Conservation (phyloP, 2,329 filamentous ascomycete genomes). For the Stagonosporopsis cucurbitacearum region DNA sequence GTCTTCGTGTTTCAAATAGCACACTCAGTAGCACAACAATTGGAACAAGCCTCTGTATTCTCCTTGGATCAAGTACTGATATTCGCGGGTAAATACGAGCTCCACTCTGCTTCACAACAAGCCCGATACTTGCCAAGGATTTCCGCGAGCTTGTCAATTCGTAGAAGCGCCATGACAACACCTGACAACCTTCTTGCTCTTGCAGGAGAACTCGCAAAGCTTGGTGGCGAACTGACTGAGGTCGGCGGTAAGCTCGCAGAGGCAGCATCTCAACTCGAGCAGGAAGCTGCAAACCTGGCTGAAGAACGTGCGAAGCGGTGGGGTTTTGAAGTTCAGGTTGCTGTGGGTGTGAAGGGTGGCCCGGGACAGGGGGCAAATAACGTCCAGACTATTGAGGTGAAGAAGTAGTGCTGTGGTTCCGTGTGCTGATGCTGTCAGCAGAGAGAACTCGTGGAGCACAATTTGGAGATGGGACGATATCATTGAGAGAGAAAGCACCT, state of each 20-base stretch:
- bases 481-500: no score
- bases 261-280: constrained; percentile 25
- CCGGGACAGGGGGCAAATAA: constrained; percentile 11
- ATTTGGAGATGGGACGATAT: no score
- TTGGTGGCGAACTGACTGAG: constrained; percentile 21
- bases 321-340: constrained; percentile 34
- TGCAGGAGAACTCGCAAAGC: constrained; percentile 26
- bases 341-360: constrained; percentile 19
- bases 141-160: not conserved
- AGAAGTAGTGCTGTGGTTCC: constrained; percentile 5
- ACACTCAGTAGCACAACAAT: no score
- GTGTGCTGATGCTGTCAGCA: no score
- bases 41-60: not conserved
- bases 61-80: not conserved
- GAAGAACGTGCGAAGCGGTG: constrained; percentile 29
- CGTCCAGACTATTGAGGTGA: constrained; percentile 17
- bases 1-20: not conserved
- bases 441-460: no score
- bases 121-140: not conserved
- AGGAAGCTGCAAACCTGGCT: constrained; percentile 35
- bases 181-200: constrained; percentile 32
- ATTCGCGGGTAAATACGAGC: not conserved
- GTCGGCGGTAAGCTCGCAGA: constrained; percentile 24
- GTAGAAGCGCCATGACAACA: constrained; percentile 21
- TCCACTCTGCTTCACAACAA: not conserved